phyloP scores from a whole-genome alignment of 1,284 basidiomycete genomes.

The Malassezia japonica region DNA sequence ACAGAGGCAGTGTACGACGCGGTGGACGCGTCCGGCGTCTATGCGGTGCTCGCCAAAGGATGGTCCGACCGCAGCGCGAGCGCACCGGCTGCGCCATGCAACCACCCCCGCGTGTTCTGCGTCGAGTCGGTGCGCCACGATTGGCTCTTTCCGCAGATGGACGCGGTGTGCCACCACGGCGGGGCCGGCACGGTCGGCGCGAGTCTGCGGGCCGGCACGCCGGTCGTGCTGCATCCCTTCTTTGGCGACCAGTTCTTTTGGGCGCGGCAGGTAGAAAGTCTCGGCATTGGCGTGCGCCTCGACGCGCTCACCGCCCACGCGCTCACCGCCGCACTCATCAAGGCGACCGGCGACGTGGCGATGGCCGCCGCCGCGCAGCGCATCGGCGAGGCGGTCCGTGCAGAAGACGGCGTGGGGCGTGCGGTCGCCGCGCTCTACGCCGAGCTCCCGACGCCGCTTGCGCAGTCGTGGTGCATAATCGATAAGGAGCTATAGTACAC shows the following conservation, averaged over 20 bases:
- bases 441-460: constrained; percentile 41
- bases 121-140: constrained; percentile 87
- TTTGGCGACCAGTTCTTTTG: constrained; percentile 97
- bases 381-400: constrained; percentile 55
- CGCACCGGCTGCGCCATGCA: no score
- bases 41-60: constrained; percentile 87
- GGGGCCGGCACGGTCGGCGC: constrained; percentile 93
- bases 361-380: constrained; percentile 71
- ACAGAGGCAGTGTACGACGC: constrained; percentile 82
- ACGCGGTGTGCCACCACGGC: constrained; percentile 92
- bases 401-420: constrained; percentile 51
- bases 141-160: constrained; percentile 87
- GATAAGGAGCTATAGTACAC: neutral
- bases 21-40: constrained; percentile 66
- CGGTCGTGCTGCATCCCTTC: constrained; percentile 92
- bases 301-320: constrained; percentile 70
- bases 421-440: constrained; percentile 41
- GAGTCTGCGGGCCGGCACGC: constrained; percentile 78
- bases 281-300: constrained; percentile 77
- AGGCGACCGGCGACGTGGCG: constrained; percentile 74
- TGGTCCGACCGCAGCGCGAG: constrained; percentile 70
- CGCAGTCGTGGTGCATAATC: no score
- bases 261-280: constrained; percentile 78
- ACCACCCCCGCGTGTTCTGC: constrained; percentile 55
- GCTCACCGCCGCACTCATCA: constrained; percentile 65